Evolutionary conservation across 129 eudicot genomes (phyloP).

Genomic region (Helichrysum umbraculigerum): DNA sequence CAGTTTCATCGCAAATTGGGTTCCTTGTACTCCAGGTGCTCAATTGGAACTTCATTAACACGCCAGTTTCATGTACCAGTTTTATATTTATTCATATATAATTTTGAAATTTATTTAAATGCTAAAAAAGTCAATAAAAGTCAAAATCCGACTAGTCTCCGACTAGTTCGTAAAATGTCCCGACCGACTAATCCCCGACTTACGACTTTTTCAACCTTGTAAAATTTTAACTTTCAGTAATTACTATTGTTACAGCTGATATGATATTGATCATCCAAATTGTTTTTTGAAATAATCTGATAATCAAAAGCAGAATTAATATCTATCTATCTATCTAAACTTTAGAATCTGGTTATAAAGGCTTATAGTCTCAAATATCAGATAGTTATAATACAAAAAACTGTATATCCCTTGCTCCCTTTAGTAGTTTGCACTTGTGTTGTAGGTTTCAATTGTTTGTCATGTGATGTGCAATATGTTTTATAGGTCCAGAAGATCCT

Average conservation of each 20-base stretch:
- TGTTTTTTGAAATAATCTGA: background rate
- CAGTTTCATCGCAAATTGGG: too few species aligned
- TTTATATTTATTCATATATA: too few species aligned
- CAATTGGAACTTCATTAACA: too few species aligned
- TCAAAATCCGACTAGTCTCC: too few species aligned
- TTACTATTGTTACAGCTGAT: background rate
- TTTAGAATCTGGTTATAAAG: background rate
- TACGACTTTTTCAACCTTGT: too few species aligned
- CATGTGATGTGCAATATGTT: slow-evolving; percentile 23
- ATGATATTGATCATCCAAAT: background rate
- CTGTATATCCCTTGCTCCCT: background rate
- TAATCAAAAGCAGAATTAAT: background rate
- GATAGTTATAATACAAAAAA: background rate
- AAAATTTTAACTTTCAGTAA: background rate
- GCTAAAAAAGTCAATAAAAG: too few species aligned
- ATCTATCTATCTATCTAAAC: background rate
- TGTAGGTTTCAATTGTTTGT: slow-evolving; percentile 22
- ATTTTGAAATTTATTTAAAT: too few species aligned
- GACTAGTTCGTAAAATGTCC: too few species aligned
- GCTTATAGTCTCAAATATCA: background rate
- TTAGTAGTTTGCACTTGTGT: slow-evolving; percentile 1
- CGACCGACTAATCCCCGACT: too few species aligned
- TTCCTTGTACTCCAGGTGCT: too few species aligned
- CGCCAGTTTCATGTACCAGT: too few species aligned
- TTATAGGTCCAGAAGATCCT: slow-evolving; percentile 48